Evolutionary conservation across 306 rosid species (phyloP), one percentile per base, ranked within the genome.

Genomic region (Clitoria ternatea): DNA sequence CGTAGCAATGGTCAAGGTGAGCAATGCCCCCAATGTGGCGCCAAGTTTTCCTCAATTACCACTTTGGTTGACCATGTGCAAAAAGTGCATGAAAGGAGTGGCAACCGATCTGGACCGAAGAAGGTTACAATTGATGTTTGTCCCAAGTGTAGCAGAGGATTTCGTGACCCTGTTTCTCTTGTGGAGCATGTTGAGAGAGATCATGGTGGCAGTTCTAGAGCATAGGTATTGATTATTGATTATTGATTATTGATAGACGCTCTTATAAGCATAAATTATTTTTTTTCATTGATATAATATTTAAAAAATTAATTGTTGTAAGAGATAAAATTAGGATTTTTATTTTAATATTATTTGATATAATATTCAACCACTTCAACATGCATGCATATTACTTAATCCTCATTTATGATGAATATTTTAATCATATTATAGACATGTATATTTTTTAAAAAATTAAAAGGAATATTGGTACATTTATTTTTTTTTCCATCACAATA

Each of bases 171-270:
- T 1, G 96, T 85, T 26, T 67, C 90, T n/a, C 92, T 89, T 29
- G 90, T 85, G 48, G 85, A 89, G 76, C 92, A 89, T 49, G 92
- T 89, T 47, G 92, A 89, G 85, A 89, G 76, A 72, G 96, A 85
- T 39, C 96, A 89, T 17, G 92, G 92, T 4, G 89, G 92, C 39
- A 74, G 79, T 45, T 87, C 96, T 53, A 81, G 70, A 59, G 77
- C 84, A 24, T 87, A 87, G 81, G 45, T 18, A 13, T 43, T 52
- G 61, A 53, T n/a, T n/a, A 18, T 39, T 39, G 61, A 10, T n/a
- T n/a, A 11, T 45, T 61, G 13, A 26, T 26, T 17, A 39, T 17
- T 19, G 29, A 27, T 12, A 29, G 47, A 45, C n/a, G n/a, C n/a
- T n/a, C n/a, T n/a, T n/a, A n/a, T n/a, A n/a, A n/a, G n/a, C n/a